Base-by-base conservation (phyloP, 1,284 basidiomycete genomes). In the Boletellus deceptivus region DNA sequence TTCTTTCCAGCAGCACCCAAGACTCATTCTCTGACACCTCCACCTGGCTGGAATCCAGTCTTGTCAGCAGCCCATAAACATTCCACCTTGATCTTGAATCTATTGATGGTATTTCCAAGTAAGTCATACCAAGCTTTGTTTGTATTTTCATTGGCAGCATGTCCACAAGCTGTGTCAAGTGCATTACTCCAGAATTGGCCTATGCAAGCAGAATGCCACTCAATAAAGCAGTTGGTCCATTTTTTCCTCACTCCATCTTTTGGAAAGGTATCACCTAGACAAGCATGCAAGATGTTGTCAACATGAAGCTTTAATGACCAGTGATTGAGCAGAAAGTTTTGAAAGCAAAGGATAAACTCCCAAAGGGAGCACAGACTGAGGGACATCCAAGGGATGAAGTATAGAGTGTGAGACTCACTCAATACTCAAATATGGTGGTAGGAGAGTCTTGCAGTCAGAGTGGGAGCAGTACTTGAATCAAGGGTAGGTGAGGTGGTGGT, bases 51-150 rank as follows among this genome's bases (percentile, higher is more conserved):
- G 16, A 51, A 37, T 2, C 49, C n/a, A 0, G 46, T 45, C 7
- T 52, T 27, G 10, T 54, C 29, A 0, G 22, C 46, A 1, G 34
- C 46, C 46, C 49, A 52, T 1, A 38, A 1, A 11, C 42, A 52
- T 4, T 48, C 45, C 2, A 0, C 3, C 2, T 48, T 8, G 2
- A 54, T 51, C 0, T 27, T 10, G n/a, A n/a, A 4, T 25, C 1
- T 7, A 3, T 13, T 2, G 1, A 47, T n/a, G 6, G 38, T 34
- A 0, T 18, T 10, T 0, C 18, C 14, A 11, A 50, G 49, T 14
- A 48, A 27, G n/a, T 37, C 6, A 20, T 29, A 48, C 50, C 46
- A 48, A 13, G 46, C 46, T 5, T 34, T 24, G n/a, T 48, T 22
- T 16, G 50, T 52, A 10, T 52, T 16, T 7, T 35, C 8, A 35